These are phyloP conservation scores for Cyclocybe cylindracea DNA, from an alignment of 768 basidiomycete species.

Conservation along the genomic window DNA sequence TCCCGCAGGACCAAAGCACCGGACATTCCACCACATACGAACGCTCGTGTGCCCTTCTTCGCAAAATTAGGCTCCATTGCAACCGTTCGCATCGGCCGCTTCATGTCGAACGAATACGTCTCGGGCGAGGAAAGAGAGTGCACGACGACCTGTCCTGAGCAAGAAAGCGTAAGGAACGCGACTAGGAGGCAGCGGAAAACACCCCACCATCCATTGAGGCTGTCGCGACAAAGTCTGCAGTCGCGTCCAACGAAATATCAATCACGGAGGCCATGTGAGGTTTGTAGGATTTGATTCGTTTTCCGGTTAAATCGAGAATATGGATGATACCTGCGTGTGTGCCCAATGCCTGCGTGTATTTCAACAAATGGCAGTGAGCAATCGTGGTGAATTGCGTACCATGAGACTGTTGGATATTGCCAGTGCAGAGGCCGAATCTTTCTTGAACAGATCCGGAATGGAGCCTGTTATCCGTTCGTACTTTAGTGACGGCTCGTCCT, in stretches of 20 bases:
- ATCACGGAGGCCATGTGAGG: constrained; percentile 87
- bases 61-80: constrained; percentile 91
- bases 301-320: constrained; percentile 76
- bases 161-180: constrained; percentile 15
- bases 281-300: constrained; percentile 85
- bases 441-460: constrained; percentile 77
- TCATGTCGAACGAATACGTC: constrained; percentile 85
- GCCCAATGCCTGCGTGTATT: constrained; percentile 69
- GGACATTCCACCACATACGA: constrained; percentile 91
- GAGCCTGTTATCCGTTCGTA: constrained; percentile 81
- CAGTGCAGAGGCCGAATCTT: constrained; percentile 87
- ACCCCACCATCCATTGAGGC: constrained; percentile 89
- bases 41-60: constrained; percentile 71
- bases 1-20: constrained; percentile 86
- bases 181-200: not conserved
- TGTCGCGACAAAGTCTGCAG: constrained; percentile 87
- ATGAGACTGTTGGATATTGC: constrained; percentile 72
- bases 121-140: constrained; percentile 80
- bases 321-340: constrained; percentile 94
- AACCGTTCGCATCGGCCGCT: constrained; percentile 88
- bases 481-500: constrained; percentile 90
- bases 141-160: constrained; percentile 85
- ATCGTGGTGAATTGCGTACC: constrained; percentile 37
- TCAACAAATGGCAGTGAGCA: not conserved
- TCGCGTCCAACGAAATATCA: constrained; percentile 82